Percentiles rank a stretch among this genome's conserved stretches.
Evolutionary conservation across 345 rosid genomes (phyloP).

Genomic region (Eucalyptus grandis): DNA sequence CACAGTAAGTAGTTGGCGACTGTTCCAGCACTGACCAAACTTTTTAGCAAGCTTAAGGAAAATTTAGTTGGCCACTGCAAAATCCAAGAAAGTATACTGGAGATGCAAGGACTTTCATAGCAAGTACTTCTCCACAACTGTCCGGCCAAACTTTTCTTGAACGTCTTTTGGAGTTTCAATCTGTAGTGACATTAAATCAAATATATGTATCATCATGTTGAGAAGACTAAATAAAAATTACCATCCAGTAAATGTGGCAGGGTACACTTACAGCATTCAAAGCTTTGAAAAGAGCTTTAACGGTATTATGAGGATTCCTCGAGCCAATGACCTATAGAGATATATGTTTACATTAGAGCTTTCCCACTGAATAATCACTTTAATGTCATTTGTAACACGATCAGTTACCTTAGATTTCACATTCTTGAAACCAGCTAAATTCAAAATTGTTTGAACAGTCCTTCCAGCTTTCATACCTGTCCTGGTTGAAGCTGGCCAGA

Average conservation of each 20-base stretch:
- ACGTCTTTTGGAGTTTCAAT: conserved; percentile 92
- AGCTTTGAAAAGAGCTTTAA: conserved; percentile 86
- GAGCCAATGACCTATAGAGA: conserved; percentile 70
- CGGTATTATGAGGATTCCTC: conserved; percentile 89
- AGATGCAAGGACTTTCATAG: conserved; percentile 5
- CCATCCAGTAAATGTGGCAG: not conserved
- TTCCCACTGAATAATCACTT: not conserved
- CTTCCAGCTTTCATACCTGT: conserved; percentile 93
- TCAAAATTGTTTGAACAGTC: conserved; percentile 64
- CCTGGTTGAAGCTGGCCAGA: conserved; percentile 88
- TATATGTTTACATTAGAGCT: not conserved
- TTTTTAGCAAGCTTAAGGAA: not conserved
- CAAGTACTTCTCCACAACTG: conserved; percentile 81
- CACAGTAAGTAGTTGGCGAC: not conserved
- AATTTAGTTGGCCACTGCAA: not conserved
- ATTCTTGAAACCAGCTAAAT: conserved; percentile 88
- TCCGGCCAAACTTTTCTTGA: conserved; percentile 87
- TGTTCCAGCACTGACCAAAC: not conserved
- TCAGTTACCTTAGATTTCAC: conserved; percentile 81
- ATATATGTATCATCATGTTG: not conserved
- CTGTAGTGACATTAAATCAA: conserved; percentile 8
- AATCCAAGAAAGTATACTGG: not conserved
- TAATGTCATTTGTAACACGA: not conserved
- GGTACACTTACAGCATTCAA: conserved; percentile 72
- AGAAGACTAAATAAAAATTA: not conserved